Evolutionary conservation across 768 basidiomycete species (phyloP), one percentile per base, ranked within the genome.

Genomic region (Termitomyces eurrhizus): DNA sequence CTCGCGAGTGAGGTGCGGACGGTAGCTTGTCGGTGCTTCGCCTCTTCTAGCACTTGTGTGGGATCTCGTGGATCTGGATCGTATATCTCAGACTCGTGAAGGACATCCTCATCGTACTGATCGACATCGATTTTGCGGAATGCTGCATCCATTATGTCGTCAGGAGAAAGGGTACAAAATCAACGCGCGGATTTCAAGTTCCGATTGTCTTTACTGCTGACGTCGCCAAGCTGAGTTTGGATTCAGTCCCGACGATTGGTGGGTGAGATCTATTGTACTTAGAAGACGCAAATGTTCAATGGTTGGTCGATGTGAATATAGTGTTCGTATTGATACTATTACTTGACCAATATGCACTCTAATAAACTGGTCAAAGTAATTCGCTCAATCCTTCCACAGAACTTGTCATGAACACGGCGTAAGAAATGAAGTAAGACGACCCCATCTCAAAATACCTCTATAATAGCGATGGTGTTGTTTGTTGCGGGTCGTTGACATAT

Each of bases 51-150:
- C 33, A 89, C 87, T 62, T 89, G 86, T 0, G 82, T 77, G 2
- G 94, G 88, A 52, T 86, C 84, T 56, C 94, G 80, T 7, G 92
- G 89, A 70, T 98, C 95, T 2, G 90, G 82, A 35, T 92, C 89
- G 71, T 89, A 95, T 33, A 98, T 84, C 65, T 96, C 94, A 16
- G 83, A 84, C 60, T 95, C 91, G 49, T 88, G 83, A 7, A 98
- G 75, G 26, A 86, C 83, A 67, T 98, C 96, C 73, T 98, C 96
- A 70, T 98, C 96, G 76, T 87, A 93, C 44, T 78, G 81, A 77
- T 98, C 96, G 69, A 98, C 89, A 77, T 98, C 89, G 75, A 97
- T 93, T 75, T 95, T 95, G 67, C 95, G 82, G 75, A 94, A 97
- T 56, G 86, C 84, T 62, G 71, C 71, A 52, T 81, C 80, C 77